Evolutionary conservation across 441 rosid species (phyloP).

Genomic region (Erodium texanum): DNA sequence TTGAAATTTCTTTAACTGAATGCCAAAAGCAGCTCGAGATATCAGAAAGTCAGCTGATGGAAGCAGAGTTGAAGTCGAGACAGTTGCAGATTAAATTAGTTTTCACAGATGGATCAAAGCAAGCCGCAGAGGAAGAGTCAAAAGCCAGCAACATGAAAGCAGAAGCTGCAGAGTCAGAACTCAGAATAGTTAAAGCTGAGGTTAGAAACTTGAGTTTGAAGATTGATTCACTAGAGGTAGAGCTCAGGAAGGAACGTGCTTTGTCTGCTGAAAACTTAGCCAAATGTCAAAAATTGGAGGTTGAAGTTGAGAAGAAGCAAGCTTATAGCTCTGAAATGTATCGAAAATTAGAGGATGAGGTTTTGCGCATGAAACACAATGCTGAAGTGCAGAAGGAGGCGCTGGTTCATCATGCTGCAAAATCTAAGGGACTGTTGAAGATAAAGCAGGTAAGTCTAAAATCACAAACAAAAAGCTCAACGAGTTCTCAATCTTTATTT

Average conservation of each 20-base stretch:
- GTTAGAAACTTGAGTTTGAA: constrained; percentile 37
- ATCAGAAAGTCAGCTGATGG: constrained; percentile 31
- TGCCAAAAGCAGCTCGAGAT: constrained; percentile 26
- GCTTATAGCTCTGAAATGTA: constrained; percentile 37
- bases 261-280: constrained; percentile 29
- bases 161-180: constrained; percentile 21
- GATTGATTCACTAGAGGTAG: constrained; percentile 40
- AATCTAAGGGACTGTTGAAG: constrained; percentile 38
- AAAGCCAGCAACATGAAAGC: constrained; percentile 34
- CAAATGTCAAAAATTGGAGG: constrained; percentile 41
- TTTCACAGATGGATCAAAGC: constrained; percentile 39
- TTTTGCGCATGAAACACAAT: constrained; percentile 39
- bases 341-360: constrained; percentile 45
- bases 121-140: constrained; percentile 45
- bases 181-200: constrained; percentile 48
- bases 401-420: constrained; percentile 18
- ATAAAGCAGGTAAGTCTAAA: constrained; percentile 48
- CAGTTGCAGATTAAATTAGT: constrained; percentile 36
- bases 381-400: constrained; percentile 18
- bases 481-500: too few species aligned
- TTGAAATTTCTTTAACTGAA: constrained; percentile 13
- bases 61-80: constrained; percentile 31
- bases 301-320: constrained; percentile 43
- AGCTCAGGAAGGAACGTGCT: constrained; percentile 35
- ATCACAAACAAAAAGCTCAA: not conserved